Conservation (phyloP, 2,329 filamentous ascomycete genomes). For the Penicillium sp. region DNA sequence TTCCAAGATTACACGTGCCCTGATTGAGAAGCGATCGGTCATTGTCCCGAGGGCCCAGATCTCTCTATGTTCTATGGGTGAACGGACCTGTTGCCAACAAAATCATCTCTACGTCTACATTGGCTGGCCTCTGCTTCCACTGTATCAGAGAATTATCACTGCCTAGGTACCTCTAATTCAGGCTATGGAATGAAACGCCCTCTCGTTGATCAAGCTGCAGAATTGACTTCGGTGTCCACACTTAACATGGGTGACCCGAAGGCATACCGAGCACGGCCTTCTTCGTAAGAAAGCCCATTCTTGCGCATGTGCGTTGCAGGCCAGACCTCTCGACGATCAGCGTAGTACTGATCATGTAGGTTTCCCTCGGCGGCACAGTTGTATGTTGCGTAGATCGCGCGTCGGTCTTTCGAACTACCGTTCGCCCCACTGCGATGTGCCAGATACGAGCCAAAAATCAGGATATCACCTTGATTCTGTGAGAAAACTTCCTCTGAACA, state of each 20-base stretch:
- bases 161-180: too few species aligned
- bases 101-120: too few species aligned
- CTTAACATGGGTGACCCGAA: constrained; percentile 44
- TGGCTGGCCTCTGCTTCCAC: not conserved
- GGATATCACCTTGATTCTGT: constrained; percentile 30
- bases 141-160: not conserved
- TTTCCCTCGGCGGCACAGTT: constrained; percentile 43
- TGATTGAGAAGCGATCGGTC: not conserved
- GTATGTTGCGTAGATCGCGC: constrained; percentile 48
- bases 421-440: constrained; percentile 43
- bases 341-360: constrained; percentile 47
- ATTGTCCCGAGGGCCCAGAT: not conserved
- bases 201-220: not conserved
- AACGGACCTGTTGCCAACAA: too few species aligned
- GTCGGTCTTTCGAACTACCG: constrained; percentile 35
- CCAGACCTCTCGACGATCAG: constrained; percentile 42
- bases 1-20: not conserved
- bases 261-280: constrained; percentile 37
- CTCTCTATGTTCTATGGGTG: not conserved
- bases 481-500: not conserved
- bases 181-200: not conserved
- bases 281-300: constrained; percentile 36
- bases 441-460: constrained; percentile 44
- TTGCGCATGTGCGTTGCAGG: constrained; percentile 44
- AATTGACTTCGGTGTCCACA: constrained; percentile 23